Percentiles rank a stretch among this genome's conserved stretches.
phyloP scores from a whole-genome alignment of 768 basidiomycete genomes.

The Collybia sordida region DNA sequence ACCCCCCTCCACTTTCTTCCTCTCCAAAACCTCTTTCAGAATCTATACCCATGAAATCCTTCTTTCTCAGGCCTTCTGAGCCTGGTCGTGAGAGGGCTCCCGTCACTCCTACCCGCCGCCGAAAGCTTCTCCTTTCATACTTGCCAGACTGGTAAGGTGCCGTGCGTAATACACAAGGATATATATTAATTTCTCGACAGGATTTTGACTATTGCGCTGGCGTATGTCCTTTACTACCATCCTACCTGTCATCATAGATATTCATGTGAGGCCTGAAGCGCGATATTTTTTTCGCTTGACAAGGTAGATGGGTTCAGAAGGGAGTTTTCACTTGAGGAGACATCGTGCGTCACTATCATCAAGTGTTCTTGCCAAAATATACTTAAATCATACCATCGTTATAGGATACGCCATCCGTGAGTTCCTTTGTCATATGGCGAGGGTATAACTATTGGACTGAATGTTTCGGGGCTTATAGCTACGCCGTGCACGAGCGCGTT shows the following conservation, averaged over 20 bases:
- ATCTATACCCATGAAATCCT: constrained; percentile 21
- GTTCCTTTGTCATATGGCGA: constrained; percentile 15
- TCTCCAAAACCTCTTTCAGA: constrained; percentile 1
- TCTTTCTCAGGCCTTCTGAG: constrained; percentile 21
- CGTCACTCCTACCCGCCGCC: constrained; percentile 30
- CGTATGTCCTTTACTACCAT: constrained; percentile 41
- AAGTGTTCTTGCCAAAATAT: neutral
- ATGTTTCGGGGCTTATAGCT: constrained; percentile 39
- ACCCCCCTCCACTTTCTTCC: constrained; percentile 13
- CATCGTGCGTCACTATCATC: constrained; percentile 49
- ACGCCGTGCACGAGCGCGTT: constrained; percentile 73
- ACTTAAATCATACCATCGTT: constrained; percentile 17
- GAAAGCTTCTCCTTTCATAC: constrained; percentile 59
- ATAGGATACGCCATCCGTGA: constrained; percentile 41
- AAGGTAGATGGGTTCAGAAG: constrained; percentile 71
- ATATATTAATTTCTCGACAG: constrained; percentile 31
- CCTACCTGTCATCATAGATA: neutral
- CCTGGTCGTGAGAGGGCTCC: constrained; percentile 15
- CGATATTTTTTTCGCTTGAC: constrained; percentile 61
- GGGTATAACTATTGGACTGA: neutral
- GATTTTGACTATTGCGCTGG: constrained; percentile 64
- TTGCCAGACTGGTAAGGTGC: constrained; percentile 69
- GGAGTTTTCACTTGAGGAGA: constrained; percentile 77
- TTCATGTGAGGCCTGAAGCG: constrained; percentile 33
- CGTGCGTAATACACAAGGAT: neutral